Evolutionary conservation across 805 yeast genomes (phyloP).

Genomic region (Komagataella populi): DNA sequence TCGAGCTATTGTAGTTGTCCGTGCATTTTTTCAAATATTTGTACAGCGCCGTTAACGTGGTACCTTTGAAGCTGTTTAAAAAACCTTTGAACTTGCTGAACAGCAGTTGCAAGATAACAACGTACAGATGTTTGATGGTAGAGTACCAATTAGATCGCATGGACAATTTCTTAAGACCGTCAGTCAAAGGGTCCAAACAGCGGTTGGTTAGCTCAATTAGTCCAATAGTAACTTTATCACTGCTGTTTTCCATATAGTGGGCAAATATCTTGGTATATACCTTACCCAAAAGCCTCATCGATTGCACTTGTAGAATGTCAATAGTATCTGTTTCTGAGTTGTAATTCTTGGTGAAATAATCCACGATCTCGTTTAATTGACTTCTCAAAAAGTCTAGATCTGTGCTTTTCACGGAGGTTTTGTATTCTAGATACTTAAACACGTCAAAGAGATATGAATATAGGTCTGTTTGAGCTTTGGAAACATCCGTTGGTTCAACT

Average conservation of each 20-base stretch:
- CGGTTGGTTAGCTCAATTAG: conserved; percentile 14
- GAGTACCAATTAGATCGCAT: conserved; percentile 19
- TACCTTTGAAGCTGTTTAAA: conserved; percentile 15
- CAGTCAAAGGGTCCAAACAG: conserved; percentile 6
- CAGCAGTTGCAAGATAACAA: conserved; percentile 14
- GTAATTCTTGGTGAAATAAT: not conserved
- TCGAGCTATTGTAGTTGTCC: conserved; percentile 18
- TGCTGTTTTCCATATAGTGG: conserved; percentile 14
- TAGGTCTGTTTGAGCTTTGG: not conserved
- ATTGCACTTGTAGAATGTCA: not conserved
- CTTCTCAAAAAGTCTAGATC: not conserved
- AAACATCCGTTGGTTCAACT: not conserved
- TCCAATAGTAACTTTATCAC: conserved; percentile 17
- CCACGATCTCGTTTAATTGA: not conserved
- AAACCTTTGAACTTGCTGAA: conserved; percentile 20
- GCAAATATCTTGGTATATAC: conserved; percentile 10
- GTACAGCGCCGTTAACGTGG: conserved; percentile 14
- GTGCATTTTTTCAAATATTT: conserved; percentile 18
- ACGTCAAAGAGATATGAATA: not conserved
- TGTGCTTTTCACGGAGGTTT: not conserved
- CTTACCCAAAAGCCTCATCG: conserved; percentile 11
- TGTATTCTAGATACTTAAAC: not conserved
- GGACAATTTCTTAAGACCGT: conserved; percentile 14
- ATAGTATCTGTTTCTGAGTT: not conserved
- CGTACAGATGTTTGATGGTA: conserved; percentile 15